phyloP scores from a whole-genome alignment of 768 basidiomycete genomes.

The Pleurotus citrinopileatus region DNA sequence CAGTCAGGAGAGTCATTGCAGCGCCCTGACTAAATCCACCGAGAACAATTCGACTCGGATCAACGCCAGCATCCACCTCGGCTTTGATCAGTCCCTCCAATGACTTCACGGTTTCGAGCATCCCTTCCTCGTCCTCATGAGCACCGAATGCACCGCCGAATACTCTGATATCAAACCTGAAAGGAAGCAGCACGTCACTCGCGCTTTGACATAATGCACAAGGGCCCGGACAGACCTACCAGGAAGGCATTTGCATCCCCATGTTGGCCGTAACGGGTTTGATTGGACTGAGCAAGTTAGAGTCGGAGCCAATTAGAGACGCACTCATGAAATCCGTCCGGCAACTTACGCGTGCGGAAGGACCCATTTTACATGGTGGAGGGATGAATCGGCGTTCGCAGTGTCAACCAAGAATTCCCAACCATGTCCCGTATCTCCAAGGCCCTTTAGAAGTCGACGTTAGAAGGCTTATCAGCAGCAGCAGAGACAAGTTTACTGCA shows the following conservation, averaged over 20 bases:
- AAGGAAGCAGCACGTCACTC: neutral
- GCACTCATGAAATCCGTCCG: no score
- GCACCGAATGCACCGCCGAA: constrained; percentile 6
- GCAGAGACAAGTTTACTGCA: neutral
- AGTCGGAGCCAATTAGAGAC: neutral
- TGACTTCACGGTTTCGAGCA: constrained; percentile 30
- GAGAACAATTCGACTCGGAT: constrained; percentile 39
- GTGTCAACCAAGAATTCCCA: constrained; percentile 75
- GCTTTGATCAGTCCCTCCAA: constrained; percentile 38
- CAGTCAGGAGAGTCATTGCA: constrained; percentile 40
- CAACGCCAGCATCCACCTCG: constrained; percentile 39
- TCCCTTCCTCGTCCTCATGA: constrained; percentile 34
- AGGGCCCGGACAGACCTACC: constrained; percentile 37
- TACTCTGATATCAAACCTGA: constrained; percentile 2
- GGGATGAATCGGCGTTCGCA: constrained; percentile 48
- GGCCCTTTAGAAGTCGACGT: constrained; percentile 44
- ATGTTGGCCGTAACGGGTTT: constrained; percentile 74
- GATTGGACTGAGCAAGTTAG: constrained; percentile 9
- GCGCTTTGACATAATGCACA: neutral
- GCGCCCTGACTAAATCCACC: constrained; percentile 51
- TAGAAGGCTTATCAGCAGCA: neutral
- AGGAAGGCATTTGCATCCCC: constrained; percentile 73
- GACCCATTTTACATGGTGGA: constrained; percentile 86
- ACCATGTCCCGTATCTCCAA: constrained; percentile 73
- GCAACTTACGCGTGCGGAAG: constrained; percentile 81